These are phyloP conservation scores for Proliferodiscus dingleyae DNA, from an alignment of 2,329 filamentous ascomycete species.

Conservation along the genomic window DNA sequence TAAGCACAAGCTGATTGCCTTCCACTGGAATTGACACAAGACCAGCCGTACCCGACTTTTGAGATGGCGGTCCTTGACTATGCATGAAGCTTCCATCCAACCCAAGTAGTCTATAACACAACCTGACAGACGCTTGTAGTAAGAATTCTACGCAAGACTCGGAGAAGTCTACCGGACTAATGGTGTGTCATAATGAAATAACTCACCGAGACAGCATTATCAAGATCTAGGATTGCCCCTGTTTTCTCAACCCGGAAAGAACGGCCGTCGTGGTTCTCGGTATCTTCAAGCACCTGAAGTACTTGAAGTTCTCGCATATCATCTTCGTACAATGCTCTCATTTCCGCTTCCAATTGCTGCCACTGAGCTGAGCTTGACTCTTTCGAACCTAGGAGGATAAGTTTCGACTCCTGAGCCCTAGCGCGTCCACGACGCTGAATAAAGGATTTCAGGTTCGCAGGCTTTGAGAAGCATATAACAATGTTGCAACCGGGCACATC, in stretches of 20 bases:
- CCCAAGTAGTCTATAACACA: too few relatives aligned
- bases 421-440: conserved; percentile 62
- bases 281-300: conserved; percentile 19
- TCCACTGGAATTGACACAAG: too few relatives aligned
- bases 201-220: conserved; percentile 56
- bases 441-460: conserved; percentile 58
- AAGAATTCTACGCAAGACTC: too few relatives aligned
- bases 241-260: conserved; percentile 40
- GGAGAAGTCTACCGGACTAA: too few relatives aligned
- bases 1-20: too few relatives aligned
- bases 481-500: conserved; percentile 60
- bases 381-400: conserved; percentile 42
- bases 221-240: conserved; percentile 64
- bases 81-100: too few relatives aligned
- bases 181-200: too few relatives aligned
- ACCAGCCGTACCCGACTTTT: too few relatives aligned
- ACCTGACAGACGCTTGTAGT: too few relatives aligned
- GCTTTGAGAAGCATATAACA: conserved; percentile 60
- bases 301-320: conserved; percentile 26
- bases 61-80: too few relatives aligned
- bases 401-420: conserved; percentile 50
- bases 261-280: conserved; percentile 32
- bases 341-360: conserved; percentile 63
- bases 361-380: conserved; percentile 46
- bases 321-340: conserved; percentile 47